These are phyloP conservation scores for Cornus kousa DNA, from an alignment of 148 eudicot genomes.

Conservation along the genomic window DNA sequence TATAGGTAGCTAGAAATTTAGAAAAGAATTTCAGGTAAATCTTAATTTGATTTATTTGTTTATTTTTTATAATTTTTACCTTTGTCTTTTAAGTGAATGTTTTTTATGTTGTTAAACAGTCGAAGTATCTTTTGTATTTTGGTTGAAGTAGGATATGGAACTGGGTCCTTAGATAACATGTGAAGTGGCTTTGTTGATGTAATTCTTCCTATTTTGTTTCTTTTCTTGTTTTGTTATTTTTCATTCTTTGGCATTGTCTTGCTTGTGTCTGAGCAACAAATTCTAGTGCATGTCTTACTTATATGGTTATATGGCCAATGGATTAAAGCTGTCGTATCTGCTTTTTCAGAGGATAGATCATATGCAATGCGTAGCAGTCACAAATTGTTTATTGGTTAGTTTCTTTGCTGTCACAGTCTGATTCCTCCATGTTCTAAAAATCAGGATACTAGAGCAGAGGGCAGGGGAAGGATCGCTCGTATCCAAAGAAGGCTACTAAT, in stretches of 20 bases:
- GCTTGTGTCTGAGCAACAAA: neutral
- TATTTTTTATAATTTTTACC: neutral
- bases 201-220: neutral
- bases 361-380: neutral
- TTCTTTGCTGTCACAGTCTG: neutral
- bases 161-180: no score
- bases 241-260: neutral
- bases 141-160: no score
- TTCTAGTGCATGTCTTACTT: neutral
- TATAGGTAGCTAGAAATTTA: neutral
- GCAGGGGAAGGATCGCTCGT: slow-evolving; percentile 93
- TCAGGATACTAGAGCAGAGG: slow-evolving; percentile 91
- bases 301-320: neutral
- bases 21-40: neutral
- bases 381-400: neutral
- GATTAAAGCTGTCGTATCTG: neutral
- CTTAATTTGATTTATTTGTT: no score
- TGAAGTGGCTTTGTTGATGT: neutral
- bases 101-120: no score
- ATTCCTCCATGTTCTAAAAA: slow-evolving; percentile 7
- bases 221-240: neutral
- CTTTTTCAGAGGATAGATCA: slow-evolving; percentile 1
- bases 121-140: no score
- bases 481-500: slow-evolving; percentile 79
- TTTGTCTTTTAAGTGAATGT: neutral